Evolutionary conservation across 2,329 filamentous ascomycete species (phyloP).

Genomic region (Ophiostoma himal-ulmi): DNA sequence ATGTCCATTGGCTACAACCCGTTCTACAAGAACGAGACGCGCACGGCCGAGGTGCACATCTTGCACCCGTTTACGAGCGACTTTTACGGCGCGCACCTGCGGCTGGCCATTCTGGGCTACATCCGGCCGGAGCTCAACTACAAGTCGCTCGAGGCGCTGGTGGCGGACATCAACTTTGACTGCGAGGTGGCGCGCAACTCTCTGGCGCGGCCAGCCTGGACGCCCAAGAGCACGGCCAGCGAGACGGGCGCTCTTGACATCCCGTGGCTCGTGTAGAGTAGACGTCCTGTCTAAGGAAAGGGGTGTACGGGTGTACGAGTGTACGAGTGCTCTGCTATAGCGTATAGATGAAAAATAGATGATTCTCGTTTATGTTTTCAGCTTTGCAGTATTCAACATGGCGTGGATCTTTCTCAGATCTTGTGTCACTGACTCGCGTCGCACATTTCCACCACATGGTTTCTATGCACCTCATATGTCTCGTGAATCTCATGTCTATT

Average conservation of each 20-base stretch:
- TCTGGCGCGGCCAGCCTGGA: slow-evolving; percentile 61
- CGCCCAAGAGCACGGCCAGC: slow-evolving; percentile 30
- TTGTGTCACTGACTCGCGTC: background rate
- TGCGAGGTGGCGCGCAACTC: slow-evolving; percentile 75
- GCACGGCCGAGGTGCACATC: slow-evolving; percentile 85
- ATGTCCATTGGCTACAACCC: slow-evolving; percentile 97
- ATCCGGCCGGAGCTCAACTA: slow-evolving; percentile 89
- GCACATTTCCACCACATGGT: background rate
- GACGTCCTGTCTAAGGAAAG: too few relatives aligned
- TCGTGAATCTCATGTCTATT: background rate
- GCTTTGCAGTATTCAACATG: background rate
- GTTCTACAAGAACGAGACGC: slow-evolving; percentile 87
- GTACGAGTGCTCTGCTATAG: background rate
- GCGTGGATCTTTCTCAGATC: too few relatives aligned
- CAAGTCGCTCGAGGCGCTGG: slow-evolving; percentile 70
- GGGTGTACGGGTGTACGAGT: too few relatives aligned
- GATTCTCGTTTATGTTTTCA: too few relatives aligned
- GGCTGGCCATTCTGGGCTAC: slow-evolving; percentile 75
- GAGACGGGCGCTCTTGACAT: slow-evolving; percentile 16
- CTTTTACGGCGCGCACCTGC: slow-evolving; percentile 79
- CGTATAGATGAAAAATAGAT: background rate
- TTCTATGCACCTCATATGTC: background rate
- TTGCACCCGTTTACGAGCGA: slow-evolving; percentile 70
- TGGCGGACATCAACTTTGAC: slow-evolving; percentile 83
- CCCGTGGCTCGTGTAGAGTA: slow-evolving; percentile 17